Evolutionary conservation across 2,329 filamentous ascomycete species (phyloP).

Genomic region (Zarea fungicola): DNA sequence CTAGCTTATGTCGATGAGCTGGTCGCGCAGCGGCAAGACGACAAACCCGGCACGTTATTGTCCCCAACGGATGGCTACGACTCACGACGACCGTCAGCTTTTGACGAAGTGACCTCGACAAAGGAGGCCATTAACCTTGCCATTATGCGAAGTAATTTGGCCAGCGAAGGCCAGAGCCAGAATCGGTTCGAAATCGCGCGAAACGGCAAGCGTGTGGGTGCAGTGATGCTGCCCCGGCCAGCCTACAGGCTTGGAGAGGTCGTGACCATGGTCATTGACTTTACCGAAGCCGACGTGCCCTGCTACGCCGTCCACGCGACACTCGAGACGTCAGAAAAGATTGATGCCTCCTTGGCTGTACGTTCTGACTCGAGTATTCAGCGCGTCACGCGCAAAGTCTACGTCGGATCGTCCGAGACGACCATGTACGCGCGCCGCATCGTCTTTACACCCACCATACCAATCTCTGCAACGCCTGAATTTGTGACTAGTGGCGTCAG

Average conservation of each 20-base stretch:
- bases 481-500: slow-evolving; percentile 87
- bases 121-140: slow-evolving; percentile 89
- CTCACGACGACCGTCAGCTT: slow-evolving; percentile 50
- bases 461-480: slow-evolving; percentile 76
- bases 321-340: slow-evolving; percentile 80
- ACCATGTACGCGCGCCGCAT: slow-evolving; percentile 75
- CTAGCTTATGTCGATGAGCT: slow-evolving; percentile 72
- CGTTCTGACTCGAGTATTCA: slow-evolving; percentile 81
- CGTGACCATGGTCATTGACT: slow-evolving; percentile 79
- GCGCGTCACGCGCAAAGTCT: slow-evolving; percentile 76
- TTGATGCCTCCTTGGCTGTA: slow-evolving; percentile 74
- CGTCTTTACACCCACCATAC: slow-evolving; percentile 79
- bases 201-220: slow-evolving; percentile 84
- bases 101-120: slow-evolving; percentile 55
- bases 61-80: slow-evolving; percentile 61
- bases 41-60: slow-evolving; percentile 55
- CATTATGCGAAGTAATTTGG: slow-evolving; percentile 75
- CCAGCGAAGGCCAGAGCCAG: slow-evolving; percentile 65
- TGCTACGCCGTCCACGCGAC: slow-evolving; percentile 82
- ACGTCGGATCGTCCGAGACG: slow-evolving; percentile 74
- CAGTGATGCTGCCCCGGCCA: slow-evolving; percentile 82
- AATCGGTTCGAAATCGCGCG: slow-evolving; percentile 95
- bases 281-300: slow-evolving; percentile 68
- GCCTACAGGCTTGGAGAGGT: slow-evolving; percentile 86
- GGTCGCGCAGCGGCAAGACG: slow-evolving; percentile 53